Conservation (phyloP, 495 filamentous ascomycete genomes). For the Halenospora varia region DNA sequence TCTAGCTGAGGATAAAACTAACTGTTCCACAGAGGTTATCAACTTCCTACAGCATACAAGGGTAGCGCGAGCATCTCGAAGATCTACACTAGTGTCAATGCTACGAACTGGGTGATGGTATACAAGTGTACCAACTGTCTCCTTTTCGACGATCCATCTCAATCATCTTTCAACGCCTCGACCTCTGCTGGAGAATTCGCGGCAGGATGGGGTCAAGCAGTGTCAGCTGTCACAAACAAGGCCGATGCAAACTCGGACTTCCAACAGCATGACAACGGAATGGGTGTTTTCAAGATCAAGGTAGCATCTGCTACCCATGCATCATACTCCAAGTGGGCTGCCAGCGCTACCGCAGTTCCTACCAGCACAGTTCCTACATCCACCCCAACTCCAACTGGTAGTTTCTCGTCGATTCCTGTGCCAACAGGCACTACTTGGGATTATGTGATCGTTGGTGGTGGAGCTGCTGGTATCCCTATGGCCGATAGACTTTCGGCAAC, state of each 20-base stretch:
- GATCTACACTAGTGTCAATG: conserved; percentile 47
- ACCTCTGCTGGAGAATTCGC: conserved; percentile 30
- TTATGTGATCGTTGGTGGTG: conserved; percentile 64
- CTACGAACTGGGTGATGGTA: conserved; percentile 47
- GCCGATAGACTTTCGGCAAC: conserved; percentile 60
- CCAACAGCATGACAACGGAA: conserved; percentile 35
- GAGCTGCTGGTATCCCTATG: conserved; percentile 61
- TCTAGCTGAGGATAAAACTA: no score
- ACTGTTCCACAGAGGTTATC: conserved; percentile 40
- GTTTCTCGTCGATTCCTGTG: conserved; percentile 37
- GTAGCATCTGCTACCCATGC: conserved; percentile 36
- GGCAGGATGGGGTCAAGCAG: conserved; percentile 40
- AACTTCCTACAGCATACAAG: conserved; percentile 49
- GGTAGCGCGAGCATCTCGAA: conserved; percentile 53
- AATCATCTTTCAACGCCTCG: conserved; percentile 35
- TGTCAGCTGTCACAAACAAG: conserved; percentile 25
- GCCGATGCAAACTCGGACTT: conserved; percentile 28
- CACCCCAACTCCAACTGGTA: conserved; percentile 25
- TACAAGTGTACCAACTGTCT: conserved; percentile 61
- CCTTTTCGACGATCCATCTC: conserved; percentile 48
- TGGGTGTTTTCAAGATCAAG: conserved; percentile 36
- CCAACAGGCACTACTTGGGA: conserved; percentile 51
- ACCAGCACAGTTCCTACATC: conserved; percentile 30
- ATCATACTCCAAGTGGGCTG: conserved; percentile 43
- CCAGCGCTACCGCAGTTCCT: conserved; percentile 25